Evolutionary conservation across 1,139 yeast species (phyloP), one percentile per base, ranked within the genome.

Genomic region (Hansenula sp.): DNA sequence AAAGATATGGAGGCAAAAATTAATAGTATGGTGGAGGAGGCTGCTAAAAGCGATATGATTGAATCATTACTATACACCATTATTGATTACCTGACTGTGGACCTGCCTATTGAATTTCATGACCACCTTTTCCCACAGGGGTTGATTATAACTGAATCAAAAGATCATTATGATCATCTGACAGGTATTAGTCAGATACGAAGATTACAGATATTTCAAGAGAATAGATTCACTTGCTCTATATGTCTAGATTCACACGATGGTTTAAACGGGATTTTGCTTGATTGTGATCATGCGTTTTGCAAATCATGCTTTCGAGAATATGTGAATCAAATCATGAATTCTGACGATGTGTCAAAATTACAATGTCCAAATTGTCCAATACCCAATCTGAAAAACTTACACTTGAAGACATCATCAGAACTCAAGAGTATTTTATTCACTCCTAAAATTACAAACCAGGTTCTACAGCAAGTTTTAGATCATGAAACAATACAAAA

Each of bases 301-400:
- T 82, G 89, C 52, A 65, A 64, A 31, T 42, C 45, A 1, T 82
- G 89, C 50, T 58, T 79, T 4, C 45, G 44, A 13, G 73, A 66
- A 10, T 81, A 73, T 51, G 77, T 73, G 46, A 45, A 58, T 1
- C 61, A 71, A 3, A 60, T 67, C 40, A 77, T 82, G 14, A 55
- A 56, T 2, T 62, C 69, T 17, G 87, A 85, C 1, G 75, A 74
- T 28, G 67, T 78, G 3, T 68, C 68, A 14, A 73, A 66, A 40
- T 67, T 82, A 0, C 78, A 77, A 48, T 82, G 89, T 52, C 87
- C 88, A 0, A 70, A 76, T 36, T 74, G 68, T 48, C 57, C 40
- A 42, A 52, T 31, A 44, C 54, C 30, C 47, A 57, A 33, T 55
- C 59, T 39, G 44, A 54, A 29, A 3, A 29, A 44, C 4, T 10